Evolutionary conservation across 768 basidiomycete genomes (phyloP).

Genomic region (Neoboletus magnificus): DNA sequence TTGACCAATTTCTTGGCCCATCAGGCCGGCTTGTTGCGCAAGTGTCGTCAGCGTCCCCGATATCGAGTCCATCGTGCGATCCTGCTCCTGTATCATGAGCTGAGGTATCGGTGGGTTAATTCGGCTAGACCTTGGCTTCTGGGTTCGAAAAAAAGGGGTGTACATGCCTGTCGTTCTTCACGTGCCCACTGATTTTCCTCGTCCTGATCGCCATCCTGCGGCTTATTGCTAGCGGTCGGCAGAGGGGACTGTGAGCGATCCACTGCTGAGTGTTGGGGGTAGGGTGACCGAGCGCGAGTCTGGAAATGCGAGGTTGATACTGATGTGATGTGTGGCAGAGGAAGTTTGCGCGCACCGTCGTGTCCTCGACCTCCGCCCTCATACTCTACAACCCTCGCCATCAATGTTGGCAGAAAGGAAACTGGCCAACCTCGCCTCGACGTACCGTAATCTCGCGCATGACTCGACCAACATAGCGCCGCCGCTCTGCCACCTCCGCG

Average conservation of each 20-base stretch:
- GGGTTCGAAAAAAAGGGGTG: background rate
- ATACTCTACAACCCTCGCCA: conserved; percentile 61
- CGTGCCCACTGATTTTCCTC: conserved; percentile 78
- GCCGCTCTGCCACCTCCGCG: conserved; percentile 68
- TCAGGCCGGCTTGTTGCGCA: conserved; percentile 87
- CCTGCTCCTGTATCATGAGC: conserved; percentile 88
- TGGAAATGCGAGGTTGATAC: background rate
- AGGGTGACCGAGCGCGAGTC: conserved; percentile 16
- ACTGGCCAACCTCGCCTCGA: conserved; percentile 9
- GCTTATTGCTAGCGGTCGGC: conserved; percentile 4
- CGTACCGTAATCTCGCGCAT: conserved; percentile 77
- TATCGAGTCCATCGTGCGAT: conserved; percentile 84
- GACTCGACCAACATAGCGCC: conserved; percentile 73
- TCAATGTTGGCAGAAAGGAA: conserved; percentile 10
- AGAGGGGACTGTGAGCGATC: conserved; percentile 17
- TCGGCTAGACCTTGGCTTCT: background rate
- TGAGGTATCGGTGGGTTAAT: conserved; percentile 29
- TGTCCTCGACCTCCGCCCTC: conserved; percentile 55
- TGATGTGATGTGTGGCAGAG: background rate
- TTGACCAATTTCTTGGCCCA: conserved; percentile 89
- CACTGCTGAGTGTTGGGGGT: conserved; percentile 12
- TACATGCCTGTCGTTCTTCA: conserved; percentile 79
- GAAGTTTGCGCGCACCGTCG: conserved; percentile 11
- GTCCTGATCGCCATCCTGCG: conserved; percentile 42
- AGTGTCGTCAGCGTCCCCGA: conserved; percentile 81